Percentiles rank a stretch among this genome's conserved stretches.
These are phyloP conservation scores for Acanthamoeba sp. DNA, from an alignment of 208 protist species.

Conservation along the genomic window DNA sequence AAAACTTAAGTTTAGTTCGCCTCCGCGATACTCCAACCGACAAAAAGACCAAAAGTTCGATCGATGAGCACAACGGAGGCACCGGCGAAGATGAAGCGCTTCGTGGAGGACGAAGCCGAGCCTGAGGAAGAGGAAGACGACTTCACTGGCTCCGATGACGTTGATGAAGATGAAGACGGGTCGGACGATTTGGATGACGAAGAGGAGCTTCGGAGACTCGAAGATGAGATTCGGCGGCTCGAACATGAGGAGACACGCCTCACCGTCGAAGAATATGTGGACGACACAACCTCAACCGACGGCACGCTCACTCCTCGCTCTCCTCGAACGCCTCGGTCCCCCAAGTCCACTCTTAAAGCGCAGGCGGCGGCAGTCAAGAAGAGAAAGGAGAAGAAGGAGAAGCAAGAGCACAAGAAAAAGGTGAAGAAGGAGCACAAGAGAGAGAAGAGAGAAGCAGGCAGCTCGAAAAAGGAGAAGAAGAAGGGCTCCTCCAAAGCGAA, in stretches of 20 bases:
- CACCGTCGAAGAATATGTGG: background rate
- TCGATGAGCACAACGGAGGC: too few species aligned
- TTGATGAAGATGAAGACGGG: background rate
- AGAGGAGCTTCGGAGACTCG: background rate
- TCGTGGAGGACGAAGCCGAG: too few species aligned
- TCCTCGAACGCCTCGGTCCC: background rate
- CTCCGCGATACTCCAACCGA: too few species aligned
- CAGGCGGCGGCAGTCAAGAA: too few species aligned
- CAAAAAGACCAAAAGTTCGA: too few species aligned
- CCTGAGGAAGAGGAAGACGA: slow-evolving; percentile 11
- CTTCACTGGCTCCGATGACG: background rate
- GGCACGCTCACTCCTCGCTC: background rate
- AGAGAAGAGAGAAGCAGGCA: background rate
- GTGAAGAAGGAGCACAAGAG: background rate
- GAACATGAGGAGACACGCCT: background rate
- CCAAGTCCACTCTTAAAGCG: background rate
- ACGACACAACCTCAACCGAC: background rate
- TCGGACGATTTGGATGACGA: background rate
- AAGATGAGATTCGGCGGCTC: background rate
- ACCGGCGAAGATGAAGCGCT: too few species aligned
- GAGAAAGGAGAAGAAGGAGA: background rate
- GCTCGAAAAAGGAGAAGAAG: background rate
- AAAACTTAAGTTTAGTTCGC: background rate
- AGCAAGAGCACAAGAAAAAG: background rate
- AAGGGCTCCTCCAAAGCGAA: background rate